Conservation (phyloP, 192 early-diverging fungal species). For the Gamsiella multidivaricata region DNA sequence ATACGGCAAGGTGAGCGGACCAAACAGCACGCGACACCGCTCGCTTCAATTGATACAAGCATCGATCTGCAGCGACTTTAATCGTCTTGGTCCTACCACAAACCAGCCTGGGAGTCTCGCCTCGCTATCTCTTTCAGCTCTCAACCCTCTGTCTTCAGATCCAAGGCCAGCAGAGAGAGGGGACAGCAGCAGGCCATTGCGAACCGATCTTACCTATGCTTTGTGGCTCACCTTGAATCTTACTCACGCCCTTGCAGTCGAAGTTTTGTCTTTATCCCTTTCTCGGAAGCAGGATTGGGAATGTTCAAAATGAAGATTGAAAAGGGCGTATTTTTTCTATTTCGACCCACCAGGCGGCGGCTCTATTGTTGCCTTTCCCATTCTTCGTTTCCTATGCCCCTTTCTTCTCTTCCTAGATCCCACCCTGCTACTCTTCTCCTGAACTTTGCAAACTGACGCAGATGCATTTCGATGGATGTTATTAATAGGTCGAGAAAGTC, state of each 20-base stretch:
- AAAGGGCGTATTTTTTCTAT: not conserved
- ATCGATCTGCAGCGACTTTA: not conserved
- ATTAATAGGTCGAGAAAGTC: constrained; percentile 69
- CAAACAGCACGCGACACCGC: not conserved
- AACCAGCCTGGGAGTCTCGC: no score
- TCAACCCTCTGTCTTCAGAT: no score
- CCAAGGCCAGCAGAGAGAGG: no score
- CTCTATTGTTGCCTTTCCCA: not conserved
- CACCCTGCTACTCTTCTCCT: constrained; percentile 1
- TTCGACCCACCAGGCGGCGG: not conserved
- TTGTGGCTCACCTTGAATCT: no score
- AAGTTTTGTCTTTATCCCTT: no score
- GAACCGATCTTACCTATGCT: no score
- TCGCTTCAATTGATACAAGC: no score
- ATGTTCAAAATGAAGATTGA: no score
- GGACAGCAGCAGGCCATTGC: no score
- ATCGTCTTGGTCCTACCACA: no score
- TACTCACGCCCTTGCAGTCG: no score
- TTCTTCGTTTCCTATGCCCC: not conserved
- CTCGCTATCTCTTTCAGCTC: not conserved
- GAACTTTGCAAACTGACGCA: not conserved
- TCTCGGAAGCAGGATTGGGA: no score
- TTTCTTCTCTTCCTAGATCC: not conserved
- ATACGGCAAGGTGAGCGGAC: constrained; percentile 71
- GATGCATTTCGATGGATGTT: not conserved